Conservation (phyloP, 768 basidiomycete species). For the Tulasnella sp. region DNA sequence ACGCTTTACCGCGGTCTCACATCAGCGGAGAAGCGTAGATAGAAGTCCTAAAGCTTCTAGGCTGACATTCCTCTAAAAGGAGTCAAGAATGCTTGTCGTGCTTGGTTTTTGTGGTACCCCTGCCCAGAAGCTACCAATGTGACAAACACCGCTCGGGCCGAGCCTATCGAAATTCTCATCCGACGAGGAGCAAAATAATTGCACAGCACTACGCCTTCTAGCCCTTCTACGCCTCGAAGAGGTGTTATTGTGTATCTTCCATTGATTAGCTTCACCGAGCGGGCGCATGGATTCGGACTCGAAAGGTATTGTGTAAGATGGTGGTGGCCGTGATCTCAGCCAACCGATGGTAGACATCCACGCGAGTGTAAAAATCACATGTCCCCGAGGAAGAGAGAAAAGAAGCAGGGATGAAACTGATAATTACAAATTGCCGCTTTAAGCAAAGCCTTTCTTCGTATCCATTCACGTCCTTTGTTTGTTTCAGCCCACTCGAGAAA, state of each 20-base stretch:
- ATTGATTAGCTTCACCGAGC: too few species aligned
- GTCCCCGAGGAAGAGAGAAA: too few species aligned
- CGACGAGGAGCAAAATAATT: neutral
- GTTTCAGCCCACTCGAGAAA: too few species aligned
- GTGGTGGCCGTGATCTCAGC: too few species aligned
- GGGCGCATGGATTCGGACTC: too few species aligned
- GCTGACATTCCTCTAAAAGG: neutral
- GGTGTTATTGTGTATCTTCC: neutral
- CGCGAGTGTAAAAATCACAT: too few species aligned
- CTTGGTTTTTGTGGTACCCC: neutral
- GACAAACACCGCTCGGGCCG: neutral
- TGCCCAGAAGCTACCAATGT: neutral
- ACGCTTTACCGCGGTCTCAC: neutral
- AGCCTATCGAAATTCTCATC: neutral
- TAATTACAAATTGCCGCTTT: too few species aligned
- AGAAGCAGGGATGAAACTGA: too few species aligned
- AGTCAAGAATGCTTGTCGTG: neutral
- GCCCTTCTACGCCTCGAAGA: neutral
- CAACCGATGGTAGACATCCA: too few species aligned
- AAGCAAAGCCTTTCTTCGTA: too few species aligned
- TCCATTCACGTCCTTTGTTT: too few species aligned
- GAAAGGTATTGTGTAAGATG: too few species aligned
- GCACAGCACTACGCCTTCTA: neutral
- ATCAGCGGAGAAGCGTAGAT: neutral
- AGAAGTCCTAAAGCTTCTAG: neutral